A percentile compares a stretch with the other conserved stretches of the same genome.
These are phyloP conservation scores for Euphorbia celastroides DNA, from an alignment of 441 rosid species.

Conservation along the genomic window DNA sequence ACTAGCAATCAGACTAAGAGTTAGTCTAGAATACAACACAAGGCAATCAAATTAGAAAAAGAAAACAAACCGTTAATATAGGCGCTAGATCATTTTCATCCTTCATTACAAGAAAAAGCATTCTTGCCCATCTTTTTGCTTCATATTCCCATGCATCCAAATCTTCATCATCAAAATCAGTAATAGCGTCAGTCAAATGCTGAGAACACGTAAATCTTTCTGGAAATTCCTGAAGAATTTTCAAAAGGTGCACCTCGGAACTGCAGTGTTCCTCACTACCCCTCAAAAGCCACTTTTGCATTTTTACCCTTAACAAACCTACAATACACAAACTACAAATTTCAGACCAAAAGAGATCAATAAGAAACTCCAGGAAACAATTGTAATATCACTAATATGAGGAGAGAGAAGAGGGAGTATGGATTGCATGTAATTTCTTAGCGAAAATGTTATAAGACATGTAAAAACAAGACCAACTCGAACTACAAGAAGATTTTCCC, in stretches of 20 bases:
- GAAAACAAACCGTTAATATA: slow-evolving; percentile 51
- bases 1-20: not conserved
- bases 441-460: too few relatives aligned
- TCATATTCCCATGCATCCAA: slow-evolving; percentile 84
- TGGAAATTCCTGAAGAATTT: slow-evolving; percentile 57
- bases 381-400: not conserved
- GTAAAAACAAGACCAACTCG: too few relatives aligned
- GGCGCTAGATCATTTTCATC: slow-evolving; percentile 51
- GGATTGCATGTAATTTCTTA: too few relatives aligned
- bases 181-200: slow-evolving; percentile 24
- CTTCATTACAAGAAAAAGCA: slow-evolving; percentile 51
- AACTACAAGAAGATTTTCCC: too few relatives aligned
- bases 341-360: not conserved
- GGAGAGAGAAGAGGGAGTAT: not conserved
- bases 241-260: slow-evolving; percentile 36
- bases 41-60: slow-evolving; percentile 14
- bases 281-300: slow-evolving; percentile 69
- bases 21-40: slow-evolving; percentile 2
- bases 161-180: slow-evolving; percentile 78
- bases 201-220: slow-evolving; percentile 36
- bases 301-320: slow-evolving; percentile 54
- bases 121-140: slow-evolving; percentile 83
- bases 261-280: slow-evolving; percentile 27
- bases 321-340: slow-evolving; percentile 11
- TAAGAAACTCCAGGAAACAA: not conserved